Base-by-base conservation (phyloP, 23 red algal genomes). In the Gracilaria domingensis region DNA sequence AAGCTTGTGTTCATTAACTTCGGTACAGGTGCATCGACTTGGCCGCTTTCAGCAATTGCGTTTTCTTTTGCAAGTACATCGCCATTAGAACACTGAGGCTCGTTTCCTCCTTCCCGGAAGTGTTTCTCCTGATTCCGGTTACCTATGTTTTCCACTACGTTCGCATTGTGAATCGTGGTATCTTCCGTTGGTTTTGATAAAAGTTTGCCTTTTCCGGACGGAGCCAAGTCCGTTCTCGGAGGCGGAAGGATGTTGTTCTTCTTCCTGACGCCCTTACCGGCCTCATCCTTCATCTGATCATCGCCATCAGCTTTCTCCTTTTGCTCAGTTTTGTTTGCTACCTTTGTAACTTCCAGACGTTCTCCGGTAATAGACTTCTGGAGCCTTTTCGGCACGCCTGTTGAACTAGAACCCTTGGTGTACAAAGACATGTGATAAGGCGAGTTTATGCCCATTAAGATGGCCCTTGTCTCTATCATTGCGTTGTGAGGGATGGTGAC, bases 401-500 rank as follows among this genome's bases (percentile, higher is more conserved):
- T 1, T 69, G 8, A 20, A 20, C 12, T 17, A 7, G 33, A 36
- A 12, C 29, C 29, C 30, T 69, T 69, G 20, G 72, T 77, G 42
- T 77, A 77, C 26, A 77, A 45, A 17, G 29, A 12, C 23, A 49
- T 25, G 9, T 77, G 72, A 51, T 51, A 30, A 8, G 29, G 8
- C 12, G 38, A 77, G 12, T 45, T 77, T 5, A 77, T 48, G 24
- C 72, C 72, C 72, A 77, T 77, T 16, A 77, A 16, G 24, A 77
- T 28, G 0, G 42, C 72, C 25, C 72, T 45, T 77, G 38, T 77
- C 42, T 77, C 72, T n/a, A 11, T n/a, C 40, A 77, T 77, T 3
- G 42, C 72, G 20, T 4, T 13, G 25, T 77, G 4, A 30, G 72
- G 72, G 13, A 77, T 25, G 11, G 34, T 49, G 4, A 77, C 72